Conservation (phyloP, 345 rosid genomes). For the Acer campestre region DNA sequence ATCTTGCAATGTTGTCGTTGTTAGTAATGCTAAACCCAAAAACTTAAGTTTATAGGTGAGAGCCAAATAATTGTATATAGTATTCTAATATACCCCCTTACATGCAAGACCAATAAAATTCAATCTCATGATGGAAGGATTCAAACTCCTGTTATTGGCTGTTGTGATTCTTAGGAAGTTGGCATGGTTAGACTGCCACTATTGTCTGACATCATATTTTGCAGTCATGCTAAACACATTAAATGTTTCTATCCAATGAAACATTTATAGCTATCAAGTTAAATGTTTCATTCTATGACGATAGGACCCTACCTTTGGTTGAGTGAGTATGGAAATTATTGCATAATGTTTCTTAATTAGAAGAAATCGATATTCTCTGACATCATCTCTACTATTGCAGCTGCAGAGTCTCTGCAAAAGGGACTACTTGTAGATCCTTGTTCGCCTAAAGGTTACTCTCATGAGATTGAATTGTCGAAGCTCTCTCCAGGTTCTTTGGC, state of each 20-base stretch:
- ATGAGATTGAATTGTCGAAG: constrained; percentile 29
- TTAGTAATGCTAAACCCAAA: background rate
- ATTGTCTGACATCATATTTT: background rate
- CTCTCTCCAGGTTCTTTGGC: constrained; percentile 43
- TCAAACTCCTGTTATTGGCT: background rate
- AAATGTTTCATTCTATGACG: background rate
- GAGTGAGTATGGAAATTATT: background rate
- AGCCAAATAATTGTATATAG: background rate
- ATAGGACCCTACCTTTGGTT: background rate
- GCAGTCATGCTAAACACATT: background rate
- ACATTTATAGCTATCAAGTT: background rate
- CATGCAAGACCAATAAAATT: background rate
- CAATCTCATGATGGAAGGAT: background rate
- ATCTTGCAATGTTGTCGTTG: background rate
- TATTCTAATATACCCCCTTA: background rate
- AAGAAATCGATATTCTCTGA: background rate
- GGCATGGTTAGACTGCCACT: background rate
- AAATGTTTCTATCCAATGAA: background rate
- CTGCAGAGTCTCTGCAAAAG: constrained; percentile 40
- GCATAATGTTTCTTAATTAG: background rate
- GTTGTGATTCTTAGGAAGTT: background rate
- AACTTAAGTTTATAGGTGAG: background rate
- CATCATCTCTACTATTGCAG: constrained; percentile 37
- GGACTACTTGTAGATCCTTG: constrained; percentile 68
- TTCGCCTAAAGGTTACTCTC: constrained; percentile 73